Conservation (phyloP, 441 rosid genomes). For the Bocquillonia castaneifolia region DNA sequence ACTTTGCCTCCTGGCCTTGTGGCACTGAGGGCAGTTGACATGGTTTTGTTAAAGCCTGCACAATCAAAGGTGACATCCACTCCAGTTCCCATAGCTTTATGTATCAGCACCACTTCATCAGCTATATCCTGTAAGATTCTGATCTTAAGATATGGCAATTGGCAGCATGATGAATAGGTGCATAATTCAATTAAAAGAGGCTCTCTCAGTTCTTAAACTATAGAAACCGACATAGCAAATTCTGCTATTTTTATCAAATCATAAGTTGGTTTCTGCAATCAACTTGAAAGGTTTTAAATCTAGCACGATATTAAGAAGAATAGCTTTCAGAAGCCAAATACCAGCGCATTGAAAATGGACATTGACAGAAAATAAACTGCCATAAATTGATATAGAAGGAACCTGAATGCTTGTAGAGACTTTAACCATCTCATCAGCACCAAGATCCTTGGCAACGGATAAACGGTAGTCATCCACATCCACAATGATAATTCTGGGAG, state of each 20-base stretch:
- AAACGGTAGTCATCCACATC: conserved; percentile 76
- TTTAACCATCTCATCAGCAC: conserved; percentile 59
- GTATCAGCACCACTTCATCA: conserved; percentile 52
- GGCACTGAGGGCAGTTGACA: conserved; percentile 76
- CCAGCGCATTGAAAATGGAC: neutral
- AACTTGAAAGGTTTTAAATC: neutral
- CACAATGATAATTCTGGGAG: conserved; percentile 64
- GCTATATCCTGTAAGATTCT: conserved; percentile 46
- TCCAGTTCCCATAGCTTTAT: conserved; percentile 51
- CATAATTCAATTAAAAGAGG: neutral
- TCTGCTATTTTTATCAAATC: neutral
- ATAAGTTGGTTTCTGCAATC: neutral
- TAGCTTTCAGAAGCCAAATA: neutral
- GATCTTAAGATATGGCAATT: neutral
- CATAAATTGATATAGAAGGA: neutral
- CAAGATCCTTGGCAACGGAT: conserved; percentile 75
- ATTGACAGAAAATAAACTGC: neutral
- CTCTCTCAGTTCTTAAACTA: neutral
- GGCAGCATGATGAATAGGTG: neutral
- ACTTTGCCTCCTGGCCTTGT: conserved; percentile 76
- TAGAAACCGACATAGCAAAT: neutral
- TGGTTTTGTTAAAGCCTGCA: conserved; percentile 77
- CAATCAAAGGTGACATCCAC: conserved; percentile 75
- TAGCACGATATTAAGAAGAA: neutral
- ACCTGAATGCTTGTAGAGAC: conserved; percentile 65